Conservation (phyloP, 75 land plant species). For the Pinus taeda region DNA sequence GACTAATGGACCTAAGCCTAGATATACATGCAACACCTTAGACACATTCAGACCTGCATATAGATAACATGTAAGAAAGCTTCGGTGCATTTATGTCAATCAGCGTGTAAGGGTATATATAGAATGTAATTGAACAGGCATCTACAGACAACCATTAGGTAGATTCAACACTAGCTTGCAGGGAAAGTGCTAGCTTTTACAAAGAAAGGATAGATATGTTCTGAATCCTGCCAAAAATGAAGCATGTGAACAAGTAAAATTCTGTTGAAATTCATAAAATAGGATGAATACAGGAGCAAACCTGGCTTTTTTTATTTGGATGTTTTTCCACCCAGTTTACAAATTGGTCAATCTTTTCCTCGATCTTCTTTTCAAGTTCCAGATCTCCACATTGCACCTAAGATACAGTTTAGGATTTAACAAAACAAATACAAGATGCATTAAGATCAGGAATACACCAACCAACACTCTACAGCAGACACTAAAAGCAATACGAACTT, state of each 20-base stretch:
- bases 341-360: conserved; percentile 93
- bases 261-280: background rate
- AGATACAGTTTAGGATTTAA: background rate
- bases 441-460: background rate
- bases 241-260: background rate
- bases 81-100: too few relatives aligned
- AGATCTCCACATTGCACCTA: conserved; percentile 95
- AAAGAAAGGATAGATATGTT: background rate
- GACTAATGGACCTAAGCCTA: too few relatives aligned
- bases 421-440: conserved; percentile 1
- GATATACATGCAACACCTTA: too few relatives aligned
- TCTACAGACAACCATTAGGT: too few relatives aligned
- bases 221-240: background rate
- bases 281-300: conserved; percentile 7
- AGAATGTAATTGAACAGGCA: too few relatives aligned
- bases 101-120: too few relatives aligned
- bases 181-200: too few relatives aligned
- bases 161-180: too few relatives aligned
- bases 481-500: background rate
- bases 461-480: background rate
- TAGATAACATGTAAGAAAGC: too few relatives aligned
- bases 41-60: too few relatives aligned
- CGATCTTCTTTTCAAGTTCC: conserved; percentile 79
- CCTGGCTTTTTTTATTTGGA: conserved; percentile 95
- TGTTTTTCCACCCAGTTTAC: conserved; percentile 89